Evolutionary conservation across 176 grass and related monocot genomes (phyloP), one percentile per base, ranked within the genome.

Genomic region (Paspalum vaginatum): DNA sequence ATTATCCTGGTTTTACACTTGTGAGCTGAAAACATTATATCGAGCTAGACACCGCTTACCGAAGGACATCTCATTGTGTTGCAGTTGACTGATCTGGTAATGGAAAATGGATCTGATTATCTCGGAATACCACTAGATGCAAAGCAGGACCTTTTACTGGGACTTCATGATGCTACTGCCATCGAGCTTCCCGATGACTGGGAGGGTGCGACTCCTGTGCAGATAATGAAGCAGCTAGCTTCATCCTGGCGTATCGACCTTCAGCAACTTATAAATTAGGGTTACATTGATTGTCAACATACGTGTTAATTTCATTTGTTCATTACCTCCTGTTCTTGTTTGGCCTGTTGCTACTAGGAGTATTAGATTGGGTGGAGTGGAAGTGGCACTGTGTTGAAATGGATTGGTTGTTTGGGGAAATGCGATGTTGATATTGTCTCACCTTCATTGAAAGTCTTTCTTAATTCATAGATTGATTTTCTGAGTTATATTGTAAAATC

Each of bases 141-240:
- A 17, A 95, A 95, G 86, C 87, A 76, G 37, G 84, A 99, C 32
- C 86, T 93, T 55, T 85, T 99, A 24, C 56, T 99, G 10, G 94
- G 84, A 84, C 86, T 99, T 59, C 84, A 89, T 8, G 92, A 91
- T 48, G 86, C 80, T 84, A 88, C 86, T 2, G 88, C 55, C 8
- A 81, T 91, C 2, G 92, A 95, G 77, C 67, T 88, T 37, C 88
- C 88, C 1, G 92, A 99, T 47, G 93, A 95, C 79, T 99, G 88
- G 92, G 96, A 95, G 16, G 96, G 96, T 2, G 82, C 92, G 14
- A 80, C 84, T 10, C 92, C 96, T 0, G 59, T 93, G n/a, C 90
- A 99, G 87, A 88, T 99, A 87, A 86, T 99, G 96, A 91, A 84
- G 80, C 92, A 99, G 76, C 90, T 99, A 79, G 96, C 92, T 37